Conservation (phyloP, 805 yeast genomes). For the Candida piceae region DNA sequence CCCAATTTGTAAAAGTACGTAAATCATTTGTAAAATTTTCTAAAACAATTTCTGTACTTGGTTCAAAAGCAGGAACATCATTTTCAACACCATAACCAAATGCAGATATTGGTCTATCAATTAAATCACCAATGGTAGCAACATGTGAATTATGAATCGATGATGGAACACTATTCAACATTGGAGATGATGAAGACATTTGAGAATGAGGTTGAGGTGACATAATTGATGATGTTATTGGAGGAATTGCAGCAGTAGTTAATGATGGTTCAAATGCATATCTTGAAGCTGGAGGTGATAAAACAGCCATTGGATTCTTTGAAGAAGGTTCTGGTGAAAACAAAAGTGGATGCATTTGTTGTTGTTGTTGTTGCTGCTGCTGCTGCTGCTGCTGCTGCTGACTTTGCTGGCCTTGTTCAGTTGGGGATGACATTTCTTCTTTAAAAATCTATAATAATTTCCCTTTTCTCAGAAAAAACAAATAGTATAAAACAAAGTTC, state of each 20-base stretch:
- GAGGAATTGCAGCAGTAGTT: constrained; percentile 22
- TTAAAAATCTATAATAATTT: too few species aligned
- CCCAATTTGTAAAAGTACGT: constrained; percentile 41
- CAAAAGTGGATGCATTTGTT: constrained; percentile 12
- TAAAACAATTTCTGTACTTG: constrained; percentile 24
- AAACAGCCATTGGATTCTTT: constrained; percentile 31
- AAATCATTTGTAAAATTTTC: constrained; percentile 39
- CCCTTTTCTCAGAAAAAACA: too few species aligned
- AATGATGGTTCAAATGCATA: constrained; percentile 29
- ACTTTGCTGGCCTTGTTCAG: background rate
- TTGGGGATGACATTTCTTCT: background rate
- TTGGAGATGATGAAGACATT: constrained; percentile 14
- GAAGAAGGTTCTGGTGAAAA: constrained; percentile 22
- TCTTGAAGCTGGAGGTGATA: constrained; percentile 38
- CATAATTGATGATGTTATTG: constrained; percentile 14
- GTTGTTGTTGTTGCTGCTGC: constrained; percentile 1
- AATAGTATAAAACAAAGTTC: too few species aligned
- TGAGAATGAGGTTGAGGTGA: constrained; percentile 9
- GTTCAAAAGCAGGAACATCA: constrained; percentile 31
- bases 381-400: constrained; percentile 1
- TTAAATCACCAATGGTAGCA: constrained; percentile 9
- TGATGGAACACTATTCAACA: constrained; percentile 8
- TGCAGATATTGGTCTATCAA: constrained; percentile 14
- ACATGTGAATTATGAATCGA: constrained; percentile 2
- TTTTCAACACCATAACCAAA: constrained; percentile 15